A percentile compares a stretch with the other conserved stretches of the same genome.
phyloP scores from a whole-genome alignment of 192 early-diverging fungal genomes.

The Coemansia sp. region DNA sequence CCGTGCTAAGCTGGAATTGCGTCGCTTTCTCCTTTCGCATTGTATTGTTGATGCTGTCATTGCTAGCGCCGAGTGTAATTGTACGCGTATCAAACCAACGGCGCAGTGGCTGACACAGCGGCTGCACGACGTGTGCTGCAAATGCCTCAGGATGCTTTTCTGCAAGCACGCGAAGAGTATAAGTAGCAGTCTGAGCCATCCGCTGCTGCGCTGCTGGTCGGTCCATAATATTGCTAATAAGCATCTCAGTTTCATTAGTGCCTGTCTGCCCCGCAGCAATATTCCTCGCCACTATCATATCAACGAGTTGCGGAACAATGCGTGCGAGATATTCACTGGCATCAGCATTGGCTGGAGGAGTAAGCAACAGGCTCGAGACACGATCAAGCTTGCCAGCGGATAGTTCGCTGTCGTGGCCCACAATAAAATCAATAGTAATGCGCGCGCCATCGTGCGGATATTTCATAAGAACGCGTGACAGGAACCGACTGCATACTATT shows the following conservation, averaged over 20 bases:
- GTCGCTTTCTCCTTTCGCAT: neutral
- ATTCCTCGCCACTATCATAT: slow-evolving; percentile 1
- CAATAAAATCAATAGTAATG: slow-evolving; percentile 67
- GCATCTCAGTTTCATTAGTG: neutral
- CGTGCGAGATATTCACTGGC: slow-evolving; percentile 5
- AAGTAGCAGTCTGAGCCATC: slow-evolving; percentile 18
- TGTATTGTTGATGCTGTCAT: neutral
- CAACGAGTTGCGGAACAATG: slow-evolving; percentile 27
- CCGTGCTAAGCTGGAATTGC: neutral
- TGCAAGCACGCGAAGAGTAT: slow-evolving; percentile 21
- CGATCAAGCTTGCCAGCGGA: slow-evolving; percentile 36
- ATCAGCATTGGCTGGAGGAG: slow-evolving; percentile 20
- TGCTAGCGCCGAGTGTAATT: neutral
- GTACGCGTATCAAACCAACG: slow-evolving; percentile 30
- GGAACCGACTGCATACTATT: slow-evolving; percentile 63
- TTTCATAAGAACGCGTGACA: slow-evolving; percentile 66
- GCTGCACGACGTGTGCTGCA: slow-evolving; percentile 49
- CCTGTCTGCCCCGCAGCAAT: neutral
- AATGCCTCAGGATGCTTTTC: slow-evolving; percentile 18
- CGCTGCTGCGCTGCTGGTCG: slow-evolving; percentile 10
- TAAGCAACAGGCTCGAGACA: slow-evolving; percentile 28
- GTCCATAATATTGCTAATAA: slow-evolving; percentile 11
- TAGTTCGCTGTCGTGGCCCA: slow-evolving; percentile 52
- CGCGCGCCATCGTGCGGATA: slow-evolving; percentile 58
- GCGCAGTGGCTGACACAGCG: slow-evolving; percentile 40